Evolutionary conservation across 768 basidiomycete genomes (phyloP).

Genomic region (Pisolithus orientalis): DNA sequence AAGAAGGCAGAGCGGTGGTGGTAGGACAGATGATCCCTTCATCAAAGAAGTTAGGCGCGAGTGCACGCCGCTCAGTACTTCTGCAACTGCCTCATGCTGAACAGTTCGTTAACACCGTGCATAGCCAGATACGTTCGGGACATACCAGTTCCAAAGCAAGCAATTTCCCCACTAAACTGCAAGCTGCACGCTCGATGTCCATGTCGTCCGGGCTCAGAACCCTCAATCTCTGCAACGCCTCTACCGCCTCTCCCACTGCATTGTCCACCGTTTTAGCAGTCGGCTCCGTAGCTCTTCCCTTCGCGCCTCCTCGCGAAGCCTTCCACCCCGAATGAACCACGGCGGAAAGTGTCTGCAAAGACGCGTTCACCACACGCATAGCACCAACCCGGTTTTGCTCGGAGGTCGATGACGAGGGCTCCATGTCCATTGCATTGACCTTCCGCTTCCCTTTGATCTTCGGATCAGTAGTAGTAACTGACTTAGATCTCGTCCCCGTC

Average conservation of each 20-base stretch:
- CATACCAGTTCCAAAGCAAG: constrained; percentile 67
- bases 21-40: background rate
- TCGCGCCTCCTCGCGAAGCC: constrained; percentile 22
- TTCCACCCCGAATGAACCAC: constrained; percentile 60
- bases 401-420: constrained; percentile 1
- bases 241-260: constrained; percentile 30
- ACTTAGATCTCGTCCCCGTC: constrained; percentile 14
- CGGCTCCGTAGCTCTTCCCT: constrained; percentile 16
- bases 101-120: background rate
- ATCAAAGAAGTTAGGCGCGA: constrained; percentile 26
- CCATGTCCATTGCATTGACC: background rate
- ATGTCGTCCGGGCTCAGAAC: constrained; percentile 38
- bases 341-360: constrained; percentile 50
- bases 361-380: constrained; percentile 61
- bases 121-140: constrained; percentile 5
- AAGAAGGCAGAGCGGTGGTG: constrained; percentile 24
- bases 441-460: constrained; percentile 24
- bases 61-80: constrained; percentile 42
- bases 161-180: constrained; percentile 61
- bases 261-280: constrained; percentile 31
- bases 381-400: constrained; percentile 37
- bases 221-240: constrained; percentile 44
- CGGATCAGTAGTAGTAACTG: constrained; percentile 18
- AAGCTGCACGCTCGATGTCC: constrained; percentile 71
- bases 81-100: constrained; percentile 51